Evolutionary conservation across 2,329 filamentous ascomycete species (phyloP).

Genomic region (Paracorniculantispora psalliotae): DNA sequence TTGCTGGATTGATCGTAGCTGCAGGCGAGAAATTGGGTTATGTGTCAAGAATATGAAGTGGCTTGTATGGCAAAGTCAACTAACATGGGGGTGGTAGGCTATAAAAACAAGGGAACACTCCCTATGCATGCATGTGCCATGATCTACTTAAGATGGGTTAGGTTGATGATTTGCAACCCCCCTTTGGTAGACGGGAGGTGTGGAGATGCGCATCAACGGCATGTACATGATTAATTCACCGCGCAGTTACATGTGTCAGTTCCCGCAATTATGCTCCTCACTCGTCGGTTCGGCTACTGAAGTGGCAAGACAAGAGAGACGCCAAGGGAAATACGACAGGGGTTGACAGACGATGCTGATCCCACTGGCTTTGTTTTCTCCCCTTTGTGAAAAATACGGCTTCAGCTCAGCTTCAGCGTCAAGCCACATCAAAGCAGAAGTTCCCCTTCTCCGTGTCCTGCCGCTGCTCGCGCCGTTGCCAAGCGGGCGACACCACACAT

Average conservation of each 20-base stretch:
- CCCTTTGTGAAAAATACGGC: neutral
- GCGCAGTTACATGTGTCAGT: neutral
- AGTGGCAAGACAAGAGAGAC: neutral
- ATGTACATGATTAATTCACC: neutral
- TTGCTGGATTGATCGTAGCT: too few species aligned
- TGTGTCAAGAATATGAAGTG: too few species aligned
- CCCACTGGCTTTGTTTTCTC: neutral
- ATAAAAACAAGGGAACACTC: too few species aligned
- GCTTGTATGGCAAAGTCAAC: too few species aligned
- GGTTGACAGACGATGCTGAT: neutral
- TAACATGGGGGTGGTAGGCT: neutral
- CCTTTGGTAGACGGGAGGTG: neutral
- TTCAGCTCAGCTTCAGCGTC: neutral
- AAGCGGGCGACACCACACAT: neutral
- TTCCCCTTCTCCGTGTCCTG: neutral
- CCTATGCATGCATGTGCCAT: neutral
- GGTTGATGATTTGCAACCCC: neutral
- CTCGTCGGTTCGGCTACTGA: neutral
- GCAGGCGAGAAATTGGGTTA: too few species aligned
- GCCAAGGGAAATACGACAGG: neutral
- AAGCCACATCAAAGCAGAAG: neutral
- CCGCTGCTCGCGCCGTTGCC: neutral
- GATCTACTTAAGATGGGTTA: neutral
- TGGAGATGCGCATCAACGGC: neutral
- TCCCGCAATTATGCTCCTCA: neutral